A percentile compares a stretch with the other conserved stretches of the same genome.
These are phyloP conservation scores for Cylindrotheca closterium DNA, from an alignment of 108 stramenopile genomes.

Conservation along the genomic window DNA sequence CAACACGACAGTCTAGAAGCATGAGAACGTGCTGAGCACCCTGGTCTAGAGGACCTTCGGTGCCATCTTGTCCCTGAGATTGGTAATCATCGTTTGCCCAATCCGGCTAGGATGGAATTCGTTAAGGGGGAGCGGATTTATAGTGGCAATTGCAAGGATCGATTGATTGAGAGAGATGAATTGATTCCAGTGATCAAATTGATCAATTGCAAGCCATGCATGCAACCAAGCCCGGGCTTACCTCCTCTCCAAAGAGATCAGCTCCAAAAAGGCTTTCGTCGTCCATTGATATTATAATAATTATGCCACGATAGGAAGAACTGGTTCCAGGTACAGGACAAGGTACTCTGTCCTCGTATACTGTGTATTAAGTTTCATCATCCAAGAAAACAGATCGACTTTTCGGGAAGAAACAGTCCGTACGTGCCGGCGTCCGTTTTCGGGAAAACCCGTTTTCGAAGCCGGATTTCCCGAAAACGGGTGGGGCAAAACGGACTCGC, in stretches of 20 bases:
- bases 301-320: too few relatives aligned
- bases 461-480: too few relatives aligned
- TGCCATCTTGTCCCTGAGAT: not conserved
- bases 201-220: not conserved
- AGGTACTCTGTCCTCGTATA: too few relatives aligned
- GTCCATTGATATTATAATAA: too few relatives aligned
- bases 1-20: not conserved
- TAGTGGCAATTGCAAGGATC: not conserved
- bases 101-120: not conserved
- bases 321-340: too few relatives aligned
- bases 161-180: not conserved
- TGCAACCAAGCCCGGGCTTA: not conserved
- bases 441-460: too few relatives aligned
- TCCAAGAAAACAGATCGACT: too few relatives aligned
- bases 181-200: not conserved
- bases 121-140: not conserved
- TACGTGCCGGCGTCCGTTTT: too few relatives aligned
- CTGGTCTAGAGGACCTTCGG: not conserved
- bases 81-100: not conserved
- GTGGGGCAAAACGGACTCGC: too few relatives aligned
- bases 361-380: too few relatives aligned
- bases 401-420: too few relatives aligned
- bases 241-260: not conserved
- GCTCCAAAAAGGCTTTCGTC: not conserved
- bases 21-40: not conserved